Base-by-base conservation (phyloP, 352 stramenopile genomes). In the Globisporangium radiosum region DNA sequence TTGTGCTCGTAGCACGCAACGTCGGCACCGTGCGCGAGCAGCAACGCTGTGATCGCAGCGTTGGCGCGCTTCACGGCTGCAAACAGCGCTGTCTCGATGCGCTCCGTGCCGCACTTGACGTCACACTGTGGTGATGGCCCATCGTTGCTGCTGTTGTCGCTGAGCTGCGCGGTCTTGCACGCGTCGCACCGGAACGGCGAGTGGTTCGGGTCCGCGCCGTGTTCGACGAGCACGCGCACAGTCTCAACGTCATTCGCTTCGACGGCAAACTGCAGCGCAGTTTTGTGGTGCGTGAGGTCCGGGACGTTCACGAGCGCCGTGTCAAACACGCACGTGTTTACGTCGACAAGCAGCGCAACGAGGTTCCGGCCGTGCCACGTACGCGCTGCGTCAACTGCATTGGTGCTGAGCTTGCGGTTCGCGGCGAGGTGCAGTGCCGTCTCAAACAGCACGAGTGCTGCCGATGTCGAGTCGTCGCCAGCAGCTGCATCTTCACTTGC, bases 321-420 rank as follows among this genome's bases (percentile, higher is more conserved):
- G 10, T 71, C 65, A 10, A 70, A 59, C 45, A 87, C 78, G 4
- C 75, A 14, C 4, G 65, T 59, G 0, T 69, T 65, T 0, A 61
- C 59, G 45, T 80, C 78, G n/a, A 72, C 60, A 11, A 87, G 56
- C 38, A 90, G 58, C 1, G 68, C 62, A n/a, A 86, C 68, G 11
- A 88, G 60, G 43, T 85, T 84, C n/a, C 56, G 65, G 10, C 80
- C 77, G 51, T 72, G 83, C 77, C 77, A 90, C 45, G 72, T 65
- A 38, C 65, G 54, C n/a, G 55, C 66, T 3, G 57, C 40, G 10
- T 72, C 68, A 9, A 62, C 59, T 5, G 73, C 58, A 40, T 76
- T 65, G 4, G 54, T 63, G 13, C 55, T 72, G 5, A 92, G 54
- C 15, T 77, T 70, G 11, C 78, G 64, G 51, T 75, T 70, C 0